Percentiles rank a stretch among this genome's conserved stretches.
Evolutionary conservation across 140 eudicot genomes (phyloP).

Genomic region (Senecio squalidus): DNA sequence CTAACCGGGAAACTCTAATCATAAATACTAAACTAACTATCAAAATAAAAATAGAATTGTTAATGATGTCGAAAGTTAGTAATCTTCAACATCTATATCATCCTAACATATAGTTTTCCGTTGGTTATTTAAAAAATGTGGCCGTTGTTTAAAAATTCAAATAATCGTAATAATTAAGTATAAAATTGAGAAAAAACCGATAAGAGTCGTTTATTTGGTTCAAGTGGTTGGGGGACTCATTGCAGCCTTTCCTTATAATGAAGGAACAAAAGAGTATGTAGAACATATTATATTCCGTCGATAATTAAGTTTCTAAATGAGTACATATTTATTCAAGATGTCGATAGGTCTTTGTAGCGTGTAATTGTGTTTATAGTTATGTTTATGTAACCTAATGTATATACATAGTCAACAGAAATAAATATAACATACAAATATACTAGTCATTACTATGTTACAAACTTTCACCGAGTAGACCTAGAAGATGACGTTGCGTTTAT

Average conservation of each 20-base stretch:
- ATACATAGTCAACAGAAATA: background rate
- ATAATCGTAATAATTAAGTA: background rate
- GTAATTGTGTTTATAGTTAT: background rate
- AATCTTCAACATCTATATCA: background rate
- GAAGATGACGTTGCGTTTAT: too few relatives aligned
- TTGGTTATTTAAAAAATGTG: too few relatives aligned
- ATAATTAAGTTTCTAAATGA: background rate
- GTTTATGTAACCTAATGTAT: background rate
- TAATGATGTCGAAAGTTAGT: too few relatives aligned
- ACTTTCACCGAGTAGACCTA: too few relatives aligned
- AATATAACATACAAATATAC: too few relatives aligned
- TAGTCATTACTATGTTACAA: too few relatives aligned
- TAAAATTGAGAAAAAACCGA: background rate
- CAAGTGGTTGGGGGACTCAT: constrained; percentile 3
- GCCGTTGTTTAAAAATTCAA: background rate
- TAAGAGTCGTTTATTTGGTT: constrained; percentile 11
- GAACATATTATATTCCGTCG: too few relatives aligned
- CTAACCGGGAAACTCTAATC: too few relatives aligned
- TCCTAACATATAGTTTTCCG: background rate
- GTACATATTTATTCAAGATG: background rate
- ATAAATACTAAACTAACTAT: too few relatives aligned
- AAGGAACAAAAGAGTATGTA: constrained; percentile 17
- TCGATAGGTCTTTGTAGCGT: constrained; percentile 13
- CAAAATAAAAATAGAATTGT: too few relatives aligned
- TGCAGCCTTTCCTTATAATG: constrained; percentile 16